These are phyloP conservation scores for Wickerhamomyces strasburgensis DNA, from an alignment of 805 yeast genomes.

Conservation along the genomic window DNA sequence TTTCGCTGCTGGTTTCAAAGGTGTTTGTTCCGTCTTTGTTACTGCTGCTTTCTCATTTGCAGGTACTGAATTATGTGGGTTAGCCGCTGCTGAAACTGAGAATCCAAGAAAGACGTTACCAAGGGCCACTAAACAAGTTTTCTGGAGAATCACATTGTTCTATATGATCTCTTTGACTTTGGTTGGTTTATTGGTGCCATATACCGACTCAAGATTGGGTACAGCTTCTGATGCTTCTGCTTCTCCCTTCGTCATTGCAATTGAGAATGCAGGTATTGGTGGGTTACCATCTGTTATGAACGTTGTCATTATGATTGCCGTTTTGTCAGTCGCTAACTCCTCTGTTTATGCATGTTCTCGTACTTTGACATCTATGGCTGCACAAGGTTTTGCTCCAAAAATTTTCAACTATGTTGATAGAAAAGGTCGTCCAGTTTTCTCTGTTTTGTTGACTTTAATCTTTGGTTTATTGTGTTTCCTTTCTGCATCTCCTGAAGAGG, in stretches of 20 bases:
- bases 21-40: constrained; percentile 52
- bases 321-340: constrained; percentile 43
- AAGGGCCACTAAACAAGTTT: constrained; percentile 46
- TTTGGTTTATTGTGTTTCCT: constrained; percentile 59
- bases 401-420: constrained; percentile 42
- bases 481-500: constrained; percentile 53
- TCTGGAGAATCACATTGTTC: constrained; percentile 73
- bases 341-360: constrained; percentile 53
- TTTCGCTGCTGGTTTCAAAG: constrained; percentile 49
- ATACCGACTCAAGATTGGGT: constrained; percentile 43
- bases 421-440: constrained; percentile 50
- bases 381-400: constrained; percentile 47
- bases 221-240: constrained; percentile 56
- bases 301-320: constrained; percentile 57
- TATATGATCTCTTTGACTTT: constrained; percentile 54
- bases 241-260: constrained; percentile 79
- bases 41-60: constrained; percentile 65
- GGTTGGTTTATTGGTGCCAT: constrained; percentile 72
- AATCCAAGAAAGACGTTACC: constrained; percentile 44
- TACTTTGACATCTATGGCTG: constrained; percentile 47
- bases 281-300: constrained; percentile 59
- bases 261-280: constrained; percentile 53
- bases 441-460: constrained; percentile 35
- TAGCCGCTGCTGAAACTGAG: constrained; percentile 44
- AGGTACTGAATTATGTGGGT: constrained; percentile 59